phyloP scores from a whole-genome alignment of 176 grass and related monocot species.

The Canna indica region DNA sequence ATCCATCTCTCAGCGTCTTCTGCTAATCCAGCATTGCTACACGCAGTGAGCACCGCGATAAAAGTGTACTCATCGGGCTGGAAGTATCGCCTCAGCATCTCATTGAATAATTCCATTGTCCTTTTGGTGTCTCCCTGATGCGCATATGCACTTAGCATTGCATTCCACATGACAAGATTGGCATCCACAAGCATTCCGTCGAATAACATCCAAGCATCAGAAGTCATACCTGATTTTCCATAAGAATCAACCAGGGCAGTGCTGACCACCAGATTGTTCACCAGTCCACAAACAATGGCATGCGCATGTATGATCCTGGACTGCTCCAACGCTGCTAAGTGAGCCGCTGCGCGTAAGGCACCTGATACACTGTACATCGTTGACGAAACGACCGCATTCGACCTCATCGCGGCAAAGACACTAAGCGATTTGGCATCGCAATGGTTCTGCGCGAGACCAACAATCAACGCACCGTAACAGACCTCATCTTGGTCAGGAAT shows the following conservation, averaged over 20 bases:
- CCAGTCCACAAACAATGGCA: conserved; percentile 21
- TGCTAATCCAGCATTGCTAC: conserved; percentile 31
- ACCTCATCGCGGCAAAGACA: conserved; percentile 23
- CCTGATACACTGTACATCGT: conserved; percentile 29
- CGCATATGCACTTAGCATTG: conserved; percentile 22
- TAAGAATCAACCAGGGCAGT: conserved; percentile 35
- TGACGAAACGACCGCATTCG: conserved; percentile 8
- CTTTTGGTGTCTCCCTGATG: conserved; percentile 24
- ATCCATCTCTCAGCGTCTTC: conserved; percentile 26
- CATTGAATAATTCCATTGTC: conserved; percentile 12
- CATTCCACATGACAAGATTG: conserved; percentile 39
- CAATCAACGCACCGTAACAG: conserved; percentile 32
- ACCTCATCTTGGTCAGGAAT: conserved; percentile 25
- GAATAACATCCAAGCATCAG: conserved; percentile 24
- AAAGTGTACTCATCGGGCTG: conserved; percentile 28
- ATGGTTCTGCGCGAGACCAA: conserved; percentile 30
- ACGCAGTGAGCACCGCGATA: conserved; percentile 34
- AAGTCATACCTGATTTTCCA: conserved; percentile 33
- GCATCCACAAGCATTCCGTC: conserved; percentile 7
- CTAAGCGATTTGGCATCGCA: conserved; percentile 8
- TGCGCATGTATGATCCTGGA: conserved; percentile 29
- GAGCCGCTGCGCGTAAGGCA: conserved; percentile 19
- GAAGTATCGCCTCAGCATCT: conserved; percentile 19
- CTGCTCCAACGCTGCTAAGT: conserved; percentile 30
- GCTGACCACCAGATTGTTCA: conserved; percentile 25